phyloP scores from a whole-genome alignment of 2,329 filamentous ascomycete genomes.

The Chaetomium strumarium region DNA sequence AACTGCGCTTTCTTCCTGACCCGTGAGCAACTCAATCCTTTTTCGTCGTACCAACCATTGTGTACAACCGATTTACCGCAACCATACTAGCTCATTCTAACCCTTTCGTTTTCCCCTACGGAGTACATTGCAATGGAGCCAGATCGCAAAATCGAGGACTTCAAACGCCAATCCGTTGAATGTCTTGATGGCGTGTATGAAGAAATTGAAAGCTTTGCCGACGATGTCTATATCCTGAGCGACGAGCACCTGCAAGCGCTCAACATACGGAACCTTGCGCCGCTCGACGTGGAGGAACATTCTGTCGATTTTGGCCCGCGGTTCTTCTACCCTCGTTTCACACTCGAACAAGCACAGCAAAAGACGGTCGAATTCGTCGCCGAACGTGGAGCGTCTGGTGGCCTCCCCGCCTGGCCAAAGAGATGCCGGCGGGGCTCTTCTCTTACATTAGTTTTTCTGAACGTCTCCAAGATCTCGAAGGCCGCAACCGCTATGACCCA shows the following conservation, averaged over 20 bases:
- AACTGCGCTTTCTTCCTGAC: no score
- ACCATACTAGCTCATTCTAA: no score
- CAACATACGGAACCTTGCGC: not conserved
- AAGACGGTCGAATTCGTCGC: not conserved
- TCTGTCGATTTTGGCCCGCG: not conserved
- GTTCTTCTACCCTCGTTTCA: slow-evolving; percentile 1
- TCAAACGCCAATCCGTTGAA: not conserved
- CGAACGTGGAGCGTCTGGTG: not conserved
- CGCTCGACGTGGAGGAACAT: slow-evolving; percentile 3
- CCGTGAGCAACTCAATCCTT: no score
- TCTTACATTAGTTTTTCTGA: no score
- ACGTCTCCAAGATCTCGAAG: no score
- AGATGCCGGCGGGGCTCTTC: slow-evolving; percentile 6
- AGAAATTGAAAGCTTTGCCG: not conserved
- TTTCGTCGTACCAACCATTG: no score
- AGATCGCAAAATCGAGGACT: not conserved
- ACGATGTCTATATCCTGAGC: not conserved
- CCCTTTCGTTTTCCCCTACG: no score
- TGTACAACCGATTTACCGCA: no score
- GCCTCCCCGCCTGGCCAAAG: not conserved
- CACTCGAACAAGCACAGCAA: not conserved
- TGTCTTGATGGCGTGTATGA: not conserved
- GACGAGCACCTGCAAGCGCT: not conserved
- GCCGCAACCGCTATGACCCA: not conserved
- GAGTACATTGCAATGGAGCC: not conserved